Percentiles rank a stretch among this genome's conserved stretches.
Evolutionary conservation across 2,329 filamentous ascomycete species (phyloP).

Genomic region (Alternaria longipes): DNA sequence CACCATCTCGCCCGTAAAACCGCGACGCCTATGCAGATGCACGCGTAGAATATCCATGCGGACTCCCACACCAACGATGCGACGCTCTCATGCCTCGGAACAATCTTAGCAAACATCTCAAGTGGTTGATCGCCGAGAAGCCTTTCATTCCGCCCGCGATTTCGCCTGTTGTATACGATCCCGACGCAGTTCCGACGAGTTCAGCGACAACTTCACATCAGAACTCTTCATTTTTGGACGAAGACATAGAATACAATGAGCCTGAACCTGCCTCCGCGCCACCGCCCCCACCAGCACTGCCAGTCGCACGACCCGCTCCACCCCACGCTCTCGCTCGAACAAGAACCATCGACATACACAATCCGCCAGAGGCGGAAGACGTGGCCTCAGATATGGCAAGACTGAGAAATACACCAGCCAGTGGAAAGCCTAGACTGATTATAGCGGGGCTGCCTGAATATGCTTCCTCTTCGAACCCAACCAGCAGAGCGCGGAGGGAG

Average conservation of each 20-base stretch:
- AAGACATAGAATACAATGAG: slow-evolving; percentile 32
- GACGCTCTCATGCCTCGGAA: slow-evolving; percentile 57
- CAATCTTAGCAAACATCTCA: slow-evolving; percentile 59
- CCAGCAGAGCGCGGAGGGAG: slow-evolving; percentile 9
- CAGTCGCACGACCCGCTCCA: slow-evolving; percentile 26
- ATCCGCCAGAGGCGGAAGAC: slow-evolving; percentile 20
- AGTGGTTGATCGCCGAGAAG: slow-evolving; percentile 58
- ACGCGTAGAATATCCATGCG: slow-evolving; percentile 38
- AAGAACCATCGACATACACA: slow-evolving; percentile 40
- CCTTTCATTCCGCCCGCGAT: slow-evolving; percentile 54
- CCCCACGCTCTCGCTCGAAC: slow-evolving; percentile 31
- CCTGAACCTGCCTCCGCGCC: slow-evolving; percentile 20
- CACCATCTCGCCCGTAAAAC: slow-evolving; percentile 29
- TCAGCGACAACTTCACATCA: slow-evolving; percentile 33
- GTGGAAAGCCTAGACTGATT: slow-evolving; percentile 50
- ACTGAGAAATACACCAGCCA: slow-evolving; percentile 55
- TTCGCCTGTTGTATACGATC: slow-evolving; percentile 42
- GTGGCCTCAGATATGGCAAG: slow-evolving; percentile 53
- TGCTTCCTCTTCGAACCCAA: slow-evolving; percentile 14
- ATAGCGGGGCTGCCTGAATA: slow-evolving; percentile 36
- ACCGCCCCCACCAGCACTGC: slow-evolving; percentile 22
- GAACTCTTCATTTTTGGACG: slow-evolving; percentile 16
- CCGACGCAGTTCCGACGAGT: slow-evolving; percentile 32
- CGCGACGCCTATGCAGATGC: slow-evolving; percentile 19
- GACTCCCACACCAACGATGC: slow-evolving; percentile 33